Conservation (phyloP, 2,329 filamentous ascomycete species). For the Magnaporthiopsis poae region DNA sequence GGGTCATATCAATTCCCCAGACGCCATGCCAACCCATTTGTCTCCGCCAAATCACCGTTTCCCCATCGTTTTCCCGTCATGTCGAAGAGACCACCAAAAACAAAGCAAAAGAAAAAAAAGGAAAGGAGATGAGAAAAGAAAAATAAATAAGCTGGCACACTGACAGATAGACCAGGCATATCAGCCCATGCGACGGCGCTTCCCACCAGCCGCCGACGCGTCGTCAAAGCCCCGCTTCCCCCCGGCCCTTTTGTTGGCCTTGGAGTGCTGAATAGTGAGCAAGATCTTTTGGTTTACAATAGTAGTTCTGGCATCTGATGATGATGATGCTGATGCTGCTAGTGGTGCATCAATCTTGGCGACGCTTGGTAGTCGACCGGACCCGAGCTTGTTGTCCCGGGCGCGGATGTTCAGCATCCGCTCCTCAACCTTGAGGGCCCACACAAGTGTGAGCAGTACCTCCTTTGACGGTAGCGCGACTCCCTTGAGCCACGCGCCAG, state of each 20-base stretch:
- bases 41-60: not conserved
- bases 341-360: constrained; percentile 13
- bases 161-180: not conserved
- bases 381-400: not conserved
- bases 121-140: not conserved
- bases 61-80: not conserved
- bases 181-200: not conserved
- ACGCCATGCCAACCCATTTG: not conserved
- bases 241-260: constrained; percentile 13
- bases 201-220: not conserved
- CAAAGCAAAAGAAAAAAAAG: not conserved
- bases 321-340: not conserved
- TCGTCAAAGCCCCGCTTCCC: not conserved
- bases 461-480: constrained; percentile 35
- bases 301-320: not conserved
- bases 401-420: constrained; percentile 22
- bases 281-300: constrained; percentile 11
- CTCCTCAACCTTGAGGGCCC: constrained; percentile 35
- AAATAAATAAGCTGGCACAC: not conserved
- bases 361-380: constrained; percentile 10
- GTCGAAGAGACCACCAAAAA: not conserved
- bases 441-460: constrained; percentile 37
- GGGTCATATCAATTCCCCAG: not conserved
- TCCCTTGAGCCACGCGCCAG: not conserved
- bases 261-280: constrained; percentile 14